phyloP scores from a whole-genome alignment of 2,329 filamentous ascomycete species.

The Curvularia lunata region DNA sequence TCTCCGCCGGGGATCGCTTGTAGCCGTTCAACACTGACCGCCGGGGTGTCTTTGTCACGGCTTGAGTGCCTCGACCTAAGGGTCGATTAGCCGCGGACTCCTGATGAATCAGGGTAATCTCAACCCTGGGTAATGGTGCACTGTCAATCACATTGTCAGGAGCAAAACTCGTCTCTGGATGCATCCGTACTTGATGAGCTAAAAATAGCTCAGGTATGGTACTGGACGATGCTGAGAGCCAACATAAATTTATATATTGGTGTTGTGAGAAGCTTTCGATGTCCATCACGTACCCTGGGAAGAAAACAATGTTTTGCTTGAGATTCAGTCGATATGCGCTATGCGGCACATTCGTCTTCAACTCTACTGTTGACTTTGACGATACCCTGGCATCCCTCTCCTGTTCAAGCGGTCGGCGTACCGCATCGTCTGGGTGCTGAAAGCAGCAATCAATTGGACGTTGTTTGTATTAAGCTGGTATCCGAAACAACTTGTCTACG shows the following conservation, averaged over 20 bases:
- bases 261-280: not conserved
- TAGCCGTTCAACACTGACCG: slow-evolving; percentile 19
- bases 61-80: slow-evolving; percentile 13
- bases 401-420: not conserved
- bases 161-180: not conserved
- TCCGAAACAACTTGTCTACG: not conserved
- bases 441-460: not conserved
- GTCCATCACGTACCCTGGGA: not conserved
- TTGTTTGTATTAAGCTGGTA: not conserved
- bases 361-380: not conserved
- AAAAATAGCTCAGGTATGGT: too few species aligned
- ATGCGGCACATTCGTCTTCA: not conserved
- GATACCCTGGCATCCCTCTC: not conserved
- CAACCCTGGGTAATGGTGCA: not conserved
- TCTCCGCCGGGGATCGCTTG: slow-evolving; percentile 10
- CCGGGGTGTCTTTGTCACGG: slow-evolving; percentile 15
- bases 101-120: not conserved
- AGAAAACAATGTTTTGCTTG: not conserved
- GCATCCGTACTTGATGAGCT: not conserved
- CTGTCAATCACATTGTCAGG: not conserved
- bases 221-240: not conserved
- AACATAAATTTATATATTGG: not conserved
- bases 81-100: not conserved
- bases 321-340: not conserved
- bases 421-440: not conserved